Evolutionary conservation across 441 rosid genomes (phyloP).

Genomic region (Syzygium syzygioides): DNA sequence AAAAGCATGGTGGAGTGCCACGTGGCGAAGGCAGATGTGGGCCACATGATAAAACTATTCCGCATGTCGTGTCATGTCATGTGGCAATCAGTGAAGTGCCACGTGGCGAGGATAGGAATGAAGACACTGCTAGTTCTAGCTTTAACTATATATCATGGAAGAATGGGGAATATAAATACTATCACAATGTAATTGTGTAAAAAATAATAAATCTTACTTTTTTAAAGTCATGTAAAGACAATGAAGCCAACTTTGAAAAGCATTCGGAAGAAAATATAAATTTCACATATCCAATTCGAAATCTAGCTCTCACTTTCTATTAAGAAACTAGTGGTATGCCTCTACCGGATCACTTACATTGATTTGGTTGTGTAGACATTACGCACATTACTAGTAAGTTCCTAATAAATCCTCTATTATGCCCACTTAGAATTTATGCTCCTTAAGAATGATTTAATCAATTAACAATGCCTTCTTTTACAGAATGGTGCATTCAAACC

Average conservation of each 20-base stretch:
- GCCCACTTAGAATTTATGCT: too few species aligned
- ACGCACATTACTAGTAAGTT: too few species aligned
- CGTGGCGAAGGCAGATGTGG: too few species aligned
- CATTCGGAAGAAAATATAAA: neutral
- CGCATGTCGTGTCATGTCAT: too few species aligned
- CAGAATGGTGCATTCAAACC: too few species aligned
- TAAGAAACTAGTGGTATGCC: neutral
- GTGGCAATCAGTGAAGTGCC: too few species aligned
- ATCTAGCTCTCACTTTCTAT: neutral
- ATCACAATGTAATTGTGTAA: neutral
- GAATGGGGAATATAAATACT: neutral
- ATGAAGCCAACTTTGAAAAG: neutral
- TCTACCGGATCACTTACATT: neutral
- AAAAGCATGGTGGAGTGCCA: too few species aligned
- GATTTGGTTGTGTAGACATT: too few species aligned
- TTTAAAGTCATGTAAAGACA: neutral
- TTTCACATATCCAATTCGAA: neutral
- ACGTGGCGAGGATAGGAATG: rapidly evolving
- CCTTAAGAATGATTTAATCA: too few species aligned
- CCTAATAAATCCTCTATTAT: too few species aligned
- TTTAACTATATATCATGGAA: neutral
- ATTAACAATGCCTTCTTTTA: too few species aligned
- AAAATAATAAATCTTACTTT: neutral
- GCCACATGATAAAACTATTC: too few species aligned
- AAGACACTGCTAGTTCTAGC: neutral